Base-by-base conservation (phyloP, 2,329 filamentous ascomycete species). In the Neofusicoccum ribis region DNA sequence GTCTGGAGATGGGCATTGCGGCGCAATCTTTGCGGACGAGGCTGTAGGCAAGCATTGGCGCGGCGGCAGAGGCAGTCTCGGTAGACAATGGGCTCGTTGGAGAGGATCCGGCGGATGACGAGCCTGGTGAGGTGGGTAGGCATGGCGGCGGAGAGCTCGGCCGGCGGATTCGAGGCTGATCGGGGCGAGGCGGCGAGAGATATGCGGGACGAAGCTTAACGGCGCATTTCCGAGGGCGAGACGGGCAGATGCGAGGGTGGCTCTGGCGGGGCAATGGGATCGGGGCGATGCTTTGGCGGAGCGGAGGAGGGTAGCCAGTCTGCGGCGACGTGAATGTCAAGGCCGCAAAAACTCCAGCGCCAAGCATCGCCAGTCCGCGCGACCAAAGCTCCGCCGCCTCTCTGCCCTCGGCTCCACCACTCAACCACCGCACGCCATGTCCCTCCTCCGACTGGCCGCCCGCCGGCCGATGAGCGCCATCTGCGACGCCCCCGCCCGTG, bases 121-220 rank as follows among this genome's bases (percentile, higher is more conserved):
- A 82, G 79, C 74, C 85, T 85, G 67, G 85, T 86, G 72, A 88
- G 79, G 69, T 86, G 84, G 68, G 86, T 86, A 64, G 83, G 83
- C 86, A 88, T 88, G 66, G 74, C 77, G 54, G 44, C 43, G 50
- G 52, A 15, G 65, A 43, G 47, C 49, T 49, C 46, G 60, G 43
- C 20, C 12, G 56, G 43, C 56, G 17, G 56, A 4, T 14, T 11
- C 12, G 14, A 41, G 44, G 14, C 7, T 3, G 31, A n/a, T 41
- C 14, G 20, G 47, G 27, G 9, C 31, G 34, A 23, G 27, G 17
- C 3, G 34, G 43, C 11, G 52, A n/a, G 44, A n/a, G 15, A n/a
- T 5, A 27, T 27, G 20, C 9, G 17, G 2, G 43, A 8, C 31
- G 23, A n/a, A 6, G 44, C 41, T 59, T 44, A 64, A 51, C 39